Conservation (phyloP, 305 asterid genomes). For the Solanum aculeatissimum region DNA sequence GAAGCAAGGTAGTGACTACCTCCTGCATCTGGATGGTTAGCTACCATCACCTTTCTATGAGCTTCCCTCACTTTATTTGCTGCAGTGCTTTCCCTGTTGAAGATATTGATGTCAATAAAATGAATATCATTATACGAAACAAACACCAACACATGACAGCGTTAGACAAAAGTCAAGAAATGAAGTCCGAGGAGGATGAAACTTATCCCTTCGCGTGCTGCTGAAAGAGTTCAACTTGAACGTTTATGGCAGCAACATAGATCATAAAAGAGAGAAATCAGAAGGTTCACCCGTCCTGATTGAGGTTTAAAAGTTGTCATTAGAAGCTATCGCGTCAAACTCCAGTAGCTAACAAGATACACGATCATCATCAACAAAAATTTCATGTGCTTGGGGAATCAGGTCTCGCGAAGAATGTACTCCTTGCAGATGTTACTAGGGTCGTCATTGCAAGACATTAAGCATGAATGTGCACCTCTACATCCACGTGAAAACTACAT, state of each 20-base stretch:
- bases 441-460: neutral
- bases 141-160: neutral
- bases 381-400: no score
- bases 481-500: neutral
- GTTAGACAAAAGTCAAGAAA: neutral
- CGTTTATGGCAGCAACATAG: neutral
- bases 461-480: neutral
- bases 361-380: neutral
- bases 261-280: neutral
- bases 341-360: neutral
- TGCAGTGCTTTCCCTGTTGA: constrained; percentile 60
- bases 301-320: neutral
- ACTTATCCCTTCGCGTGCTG: neutral
- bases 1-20: constrained; percentile 94
- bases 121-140: neutral
- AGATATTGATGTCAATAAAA: neutral
- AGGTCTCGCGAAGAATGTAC: neutral
- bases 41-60: constrained; percentile 81
- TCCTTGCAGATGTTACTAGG: neutral
- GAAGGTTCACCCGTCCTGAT: neutral
- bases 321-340: neutral
- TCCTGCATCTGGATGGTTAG: constrained; percentile 94
- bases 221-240: neutral
- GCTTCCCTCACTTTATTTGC: constrained; percentile 76
- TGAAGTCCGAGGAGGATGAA: neutral